phyloP scores from a whole-genome alignment of 257 asterid genomes.

The Nicotiana noctiflora region DNA sequence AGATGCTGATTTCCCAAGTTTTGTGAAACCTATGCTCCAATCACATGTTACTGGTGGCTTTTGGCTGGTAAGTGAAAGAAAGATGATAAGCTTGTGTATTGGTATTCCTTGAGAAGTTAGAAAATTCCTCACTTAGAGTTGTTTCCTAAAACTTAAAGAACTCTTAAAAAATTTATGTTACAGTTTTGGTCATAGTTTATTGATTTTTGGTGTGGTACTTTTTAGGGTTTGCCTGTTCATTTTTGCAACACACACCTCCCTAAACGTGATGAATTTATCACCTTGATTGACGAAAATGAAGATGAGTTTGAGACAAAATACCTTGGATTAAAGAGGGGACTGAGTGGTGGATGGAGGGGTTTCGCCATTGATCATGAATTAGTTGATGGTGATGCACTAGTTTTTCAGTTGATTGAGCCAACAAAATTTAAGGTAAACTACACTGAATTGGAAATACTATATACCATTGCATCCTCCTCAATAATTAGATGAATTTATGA shows the following conservation, averaged over 20 bases:
- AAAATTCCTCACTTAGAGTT: neutral
- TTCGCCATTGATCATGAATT: slow-evolving; percentile 45
- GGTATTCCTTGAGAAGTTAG: neutral
- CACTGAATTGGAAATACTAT: neutral
- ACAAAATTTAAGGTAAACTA: slow-evolving; percentile 44
- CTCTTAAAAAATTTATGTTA: neutral
- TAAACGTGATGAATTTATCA: slow-evolving; percentile 19
- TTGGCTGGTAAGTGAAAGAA: slow-evolving; percentile 52
- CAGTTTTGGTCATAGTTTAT: neutral
- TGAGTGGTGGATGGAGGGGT: slow-evolving; percentile 81
- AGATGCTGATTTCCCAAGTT: slow-evolving; percentile 42
- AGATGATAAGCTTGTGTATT: no score
- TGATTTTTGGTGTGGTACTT: neutral
- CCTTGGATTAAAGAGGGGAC: slow-evolving; percentile 39
- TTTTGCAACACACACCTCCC: slow-evolving; percentile 52
- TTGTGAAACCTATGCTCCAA: slow-evolving; percentile 53
- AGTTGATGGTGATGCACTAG: slow-evolving; percentile 59
- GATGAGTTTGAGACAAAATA: slow-evolving; percentile 30
- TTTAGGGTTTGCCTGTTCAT: slow-evolving; percentile 42
- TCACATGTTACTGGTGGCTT: slow-evolving; percentile 70
- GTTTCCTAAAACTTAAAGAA: neutral
- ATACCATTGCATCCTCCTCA: neutral
- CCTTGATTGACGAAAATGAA: slow-evolving; percentile 47
- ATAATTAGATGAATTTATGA: neutral
- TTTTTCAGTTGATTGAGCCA: slow-evolving; percentile 43